Base-by-base conservation (phyloP, 108 stramenopile genomes). In the Cyclotella cryptica region DNA sequence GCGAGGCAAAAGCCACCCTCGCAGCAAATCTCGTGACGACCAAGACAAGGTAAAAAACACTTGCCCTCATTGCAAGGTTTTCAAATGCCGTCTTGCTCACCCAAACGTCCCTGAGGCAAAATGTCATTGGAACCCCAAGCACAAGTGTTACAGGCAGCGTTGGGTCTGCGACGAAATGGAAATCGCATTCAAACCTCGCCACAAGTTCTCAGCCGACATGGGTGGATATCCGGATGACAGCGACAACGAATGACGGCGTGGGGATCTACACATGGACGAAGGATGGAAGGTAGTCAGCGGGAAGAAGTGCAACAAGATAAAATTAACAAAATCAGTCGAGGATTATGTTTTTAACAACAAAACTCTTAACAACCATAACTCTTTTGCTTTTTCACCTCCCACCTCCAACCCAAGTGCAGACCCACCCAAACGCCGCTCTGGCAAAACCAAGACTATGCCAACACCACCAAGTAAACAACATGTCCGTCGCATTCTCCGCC, bases 221-320 rank as follows among this genome's bases (percentile, higher is more conserved):
- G 47, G 47, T 9, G 47, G 47, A n/a, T 49, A 49, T n/a, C 47
- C 47, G 47, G 47, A 49, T 3, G 47, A 49, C 18, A n/a, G 18
- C 3, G 47, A 49, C n/a, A 49, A n/a, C 47, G 47, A 49, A 49
- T 49, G 47, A 49, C 47, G 47, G 47, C 9, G 47, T 49, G 47
- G 47, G 47, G 47, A 49, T 49, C 47, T n/a, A 3, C 3, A 3
- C 1, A 35, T 35, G 2, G 47, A 49, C 47, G n/a, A n/a, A 3
- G 47, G 47, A 49, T 49, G 47, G 47, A 49, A n/a, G 15, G 47
- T n/a, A 3, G 47, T 49, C 9, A 49, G n/a, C 3, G 47, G 47
- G 9, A 49, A 49, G n/a, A 1, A n/a, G 2, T 7, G 47, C 47
- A 49, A 9, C n/a, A 49, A 6, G 35, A 2, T 6, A 5, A 35